phyloP scores from a whole-genome alignment of 2,329 filamentous ascomycete species.

The Immersiporthe knoxdaviesiana region DNA sequence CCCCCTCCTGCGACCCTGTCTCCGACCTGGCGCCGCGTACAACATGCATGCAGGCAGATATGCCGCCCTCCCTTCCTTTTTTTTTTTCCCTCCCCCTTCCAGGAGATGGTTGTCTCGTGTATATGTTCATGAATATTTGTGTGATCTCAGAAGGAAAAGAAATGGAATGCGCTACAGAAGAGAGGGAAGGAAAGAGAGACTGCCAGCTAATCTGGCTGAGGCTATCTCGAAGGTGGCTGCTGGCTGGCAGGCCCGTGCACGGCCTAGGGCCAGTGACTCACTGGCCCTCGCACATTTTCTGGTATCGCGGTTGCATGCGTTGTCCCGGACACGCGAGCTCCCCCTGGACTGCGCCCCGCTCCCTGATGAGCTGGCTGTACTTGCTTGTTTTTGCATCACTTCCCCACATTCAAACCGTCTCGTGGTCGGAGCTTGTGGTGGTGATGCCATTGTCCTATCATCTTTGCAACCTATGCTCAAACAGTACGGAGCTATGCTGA shows the following conservation, averaged over 20 bases:
- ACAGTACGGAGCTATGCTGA: neutral
- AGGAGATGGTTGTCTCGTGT: neutral
- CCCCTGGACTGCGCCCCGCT: neutral
- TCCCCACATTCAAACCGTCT: neutral
- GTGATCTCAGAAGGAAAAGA: no score
- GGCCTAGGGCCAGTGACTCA: no score
- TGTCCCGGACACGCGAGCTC: neutral
- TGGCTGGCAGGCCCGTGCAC: no score
- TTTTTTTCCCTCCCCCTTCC: no score
- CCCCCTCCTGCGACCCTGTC: neutral
- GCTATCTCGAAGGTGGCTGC: no score
- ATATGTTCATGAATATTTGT: no score
- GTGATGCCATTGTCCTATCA: neutral
- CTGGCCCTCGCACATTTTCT: neutral
- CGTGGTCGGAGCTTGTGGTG: neutral
- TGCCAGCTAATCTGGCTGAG: no score
- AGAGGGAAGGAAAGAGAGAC: no score
- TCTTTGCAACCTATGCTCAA: neutral
- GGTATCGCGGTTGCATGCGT: neutral
- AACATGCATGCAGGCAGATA: slow-evolving; percentile 4
- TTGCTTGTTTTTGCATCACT: neutral
- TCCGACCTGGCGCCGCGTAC: neutral
- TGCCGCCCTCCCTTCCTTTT: slow-evolving; percentile 2
- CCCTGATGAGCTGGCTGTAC: neutral
- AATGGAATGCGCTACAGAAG: no score